Evolutionary conservation across 257 asterid species (phyloP), one percentile per base, ranked within the genome.

Genomic region (Nemophila menziesii): DNA sequence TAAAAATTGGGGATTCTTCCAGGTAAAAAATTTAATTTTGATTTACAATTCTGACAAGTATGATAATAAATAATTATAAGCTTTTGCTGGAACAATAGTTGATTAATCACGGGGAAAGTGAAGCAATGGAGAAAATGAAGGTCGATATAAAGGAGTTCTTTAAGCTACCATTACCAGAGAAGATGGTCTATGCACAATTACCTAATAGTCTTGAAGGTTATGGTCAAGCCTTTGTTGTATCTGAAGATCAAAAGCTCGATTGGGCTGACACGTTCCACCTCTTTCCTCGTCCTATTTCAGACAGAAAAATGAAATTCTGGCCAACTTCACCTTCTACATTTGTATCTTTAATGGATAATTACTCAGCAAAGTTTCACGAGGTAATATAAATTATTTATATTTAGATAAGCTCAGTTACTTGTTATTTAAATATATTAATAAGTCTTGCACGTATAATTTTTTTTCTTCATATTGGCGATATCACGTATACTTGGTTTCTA

Each of bases 191-290:
- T 51, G 64, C 37, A 11, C 72, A 69, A 19, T 49, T 29, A 12
- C 51, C 66, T 43, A 56, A 64, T 29, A 37, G 16, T n/a, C 26
- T 69, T 20, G 72, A 69, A 51, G 69, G 76, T 1, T 64, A 69
- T 52, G 76, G 76, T 0, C 71, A 64, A 16, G 65, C 68, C 6
- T 64, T 69, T 42, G 71, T 69, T 4, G 33, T 69, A 19, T 55
- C 66, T 2, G 66, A 64, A 27, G 64, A 68, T 58, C 75, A 68
- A 46, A 68, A 63, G 60, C 70, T 68, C 2, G 75, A 68, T 8
- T 68, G 76, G 72, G 63, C 52, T 1, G 76, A 64, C 50, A 64
- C 60, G 57, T 63, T 69, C 40, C 33, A 43, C 49, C 33, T 64
- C 24, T 8, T 24, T 22, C 18, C 69, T 16, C 49, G 55, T 14